These are phyloP conservation scores for Mycena vulgaris DNA, from an alignment of 768 basidiomycete genomes.

Conservation along the genomic window DNA sequence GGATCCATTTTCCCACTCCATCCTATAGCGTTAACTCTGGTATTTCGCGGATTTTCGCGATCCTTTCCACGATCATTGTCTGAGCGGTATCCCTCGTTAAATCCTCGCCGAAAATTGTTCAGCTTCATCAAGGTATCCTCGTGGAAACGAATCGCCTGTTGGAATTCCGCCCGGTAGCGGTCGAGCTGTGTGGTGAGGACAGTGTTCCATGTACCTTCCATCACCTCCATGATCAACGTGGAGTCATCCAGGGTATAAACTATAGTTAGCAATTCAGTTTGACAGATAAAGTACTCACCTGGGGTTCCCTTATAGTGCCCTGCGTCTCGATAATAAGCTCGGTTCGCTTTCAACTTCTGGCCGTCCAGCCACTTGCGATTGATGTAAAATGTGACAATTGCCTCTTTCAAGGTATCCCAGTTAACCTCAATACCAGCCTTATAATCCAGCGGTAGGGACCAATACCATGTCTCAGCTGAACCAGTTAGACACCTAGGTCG, in stretches of 20 bases:
- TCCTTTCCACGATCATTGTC: neutral
- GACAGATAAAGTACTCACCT: slow-evolving; percentile 52
- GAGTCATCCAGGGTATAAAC: slow-evolving; percentile 37
- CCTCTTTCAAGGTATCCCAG: slow-evolving; percentile 47
- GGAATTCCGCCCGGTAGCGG: neutral
- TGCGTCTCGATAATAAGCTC: slow-evolving; percentile 46
- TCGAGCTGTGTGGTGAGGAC: slow-evolving; percentile 27
- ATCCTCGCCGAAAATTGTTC: neutral
- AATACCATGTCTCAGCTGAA: neutral
- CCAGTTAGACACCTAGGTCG: neutral
- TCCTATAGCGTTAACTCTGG: neutral
- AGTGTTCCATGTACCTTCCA: slow-evolving; percentile 51
- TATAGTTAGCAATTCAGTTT: slow-evolving; percentile 40
- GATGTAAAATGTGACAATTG: slow-evolving; percentile 50
- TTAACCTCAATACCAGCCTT: slow-evolving; percentile 35
- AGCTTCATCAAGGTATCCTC: slow-evolving; percentile 9
- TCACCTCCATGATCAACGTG: slow-evolving; percentile 52
- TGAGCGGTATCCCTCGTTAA: neutral
- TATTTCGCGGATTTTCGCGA: neutral
- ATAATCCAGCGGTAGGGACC: neutral
- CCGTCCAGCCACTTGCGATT: no score
- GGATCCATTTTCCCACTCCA: slow-evolving; percentile 4
- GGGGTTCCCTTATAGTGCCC: slow-evolving; percentile 45
- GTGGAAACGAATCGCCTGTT: slow-evolving; percentile 20
- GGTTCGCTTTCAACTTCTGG: slow-evolving; percentile 45